Percentiles rank a stretch among this genome's conserved stretches.
Conservation (phyloP, 352 stramenopile genomes). For the Pythium sukuiense region DNA sequence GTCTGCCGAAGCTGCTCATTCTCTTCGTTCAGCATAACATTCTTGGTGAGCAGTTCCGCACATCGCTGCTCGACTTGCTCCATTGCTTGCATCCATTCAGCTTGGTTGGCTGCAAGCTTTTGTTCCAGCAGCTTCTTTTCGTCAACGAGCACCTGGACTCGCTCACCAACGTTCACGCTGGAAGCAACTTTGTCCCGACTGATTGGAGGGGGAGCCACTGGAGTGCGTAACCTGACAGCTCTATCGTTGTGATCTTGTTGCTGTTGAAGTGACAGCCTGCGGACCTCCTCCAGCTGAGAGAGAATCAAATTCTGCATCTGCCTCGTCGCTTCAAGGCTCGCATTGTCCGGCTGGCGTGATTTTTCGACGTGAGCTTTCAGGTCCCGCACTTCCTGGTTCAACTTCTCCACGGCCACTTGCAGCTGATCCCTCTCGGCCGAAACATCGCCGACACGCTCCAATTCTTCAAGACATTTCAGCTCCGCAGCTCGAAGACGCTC, state of each 20-base stretch:
- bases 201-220: not conserved
- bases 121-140: conserved; percentile 32
- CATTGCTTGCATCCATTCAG: conserved; percentile 41
- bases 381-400: conserved; percentile 2
- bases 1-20: conserved; percentile 48
- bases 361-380: conserved; percentile 5
- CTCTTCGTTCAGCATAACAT: conserved; percentile 70
- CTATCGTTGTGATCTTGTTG: conserved; percentile 3
- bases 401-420: not conserved
- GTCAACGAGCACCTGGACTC: not conserved
- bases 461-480: conserved; percentile 1
- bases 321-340: conserved; percentile 15
- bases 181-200: not conserved
- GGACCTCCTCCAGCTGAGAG: conserved; percentile 22
- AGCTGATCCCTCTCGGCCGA: not conserved
- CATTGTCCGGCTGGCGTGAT: not conserved
- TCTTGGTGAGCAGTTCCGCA: conserved; percentile 64
- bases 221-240: not conserved
- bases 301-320: conserved; percentile 25
- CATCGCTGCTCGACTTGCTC: conserved; percentile 62
- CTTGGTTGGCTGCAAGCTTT: conserved; percentile 35
- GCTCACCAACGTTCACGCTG: not conserved
- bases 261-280: conserved; percentile 6
- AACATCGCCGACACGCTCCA: not conserved
- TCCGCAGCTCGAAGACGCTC: conserved; percentile 17